These are phyloP conservation scores for Lentinula boryana DNA, from an alignment of 768 basidiomycete species.

Conservation along the genomic window DNA sequence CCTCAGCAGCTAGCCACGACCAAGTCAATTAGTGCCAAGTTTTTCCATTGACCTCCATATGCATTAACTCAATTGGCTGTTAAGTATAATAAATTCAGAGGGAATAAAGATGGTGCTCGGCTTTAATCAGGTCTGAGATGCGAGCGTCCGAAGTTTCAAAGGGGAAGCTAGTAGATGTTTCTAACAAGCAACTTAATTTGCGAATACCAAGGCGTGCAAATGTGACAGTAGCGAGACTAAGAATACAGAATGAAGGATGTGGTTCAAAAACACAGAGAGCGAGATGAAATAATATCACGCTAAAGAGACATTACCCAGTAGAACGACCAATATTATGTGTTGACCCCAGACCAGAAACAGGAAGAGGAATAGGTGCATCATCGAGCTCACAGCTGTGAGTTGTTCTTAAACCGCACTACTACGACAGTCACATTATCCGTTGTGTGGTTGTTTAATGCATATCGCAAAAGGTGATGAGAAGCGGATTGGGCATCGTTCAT, in stretches of 20 bases:
- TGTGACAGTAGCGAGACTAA: not conserved
- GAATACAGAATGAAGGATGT: not conserved
- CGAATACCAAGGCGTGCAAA: too few species aligned
- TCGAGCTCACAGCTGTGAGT: not conserved
- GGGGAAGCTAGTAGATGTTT: too few species aligned
- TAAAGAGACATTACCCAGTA: not conserved
- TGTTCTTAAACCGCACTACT: constrained; percentile 76
- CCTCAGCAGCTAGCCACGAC: too few species aligned
- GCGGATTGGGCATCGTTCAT: constrained; percentile 79
- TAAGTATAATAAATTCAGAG: too few species aligned
- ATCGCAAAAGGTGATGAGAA: constrained; percentile 64
- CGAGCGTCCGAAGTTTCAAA: too few species aligned
- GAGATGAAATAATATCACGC: not conserved
- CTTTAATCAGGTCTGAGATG: too few species aligned
- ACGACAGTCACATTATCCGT: constrained; percentile 93
- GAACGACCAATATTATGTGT: not conserved
- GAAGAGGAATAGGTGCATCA: constrained; percentile 11
- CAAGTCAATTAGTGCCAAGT: too few species aligned
- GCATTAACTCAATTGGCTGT: too few species aligned
- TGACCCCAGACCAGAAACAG: not conserved
- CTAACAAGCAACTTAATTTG: too few species aligned
- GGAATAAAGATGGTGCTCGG: too few species aligned
- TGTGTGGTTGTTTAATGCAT: constrained; percentile 84
- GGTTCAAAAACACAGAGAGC: not conserved
- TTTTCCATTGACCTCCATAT: too few species aligned